Conservation (phyloP, 768 basidiomycete species). For the Suillus subaureus region DNA sequence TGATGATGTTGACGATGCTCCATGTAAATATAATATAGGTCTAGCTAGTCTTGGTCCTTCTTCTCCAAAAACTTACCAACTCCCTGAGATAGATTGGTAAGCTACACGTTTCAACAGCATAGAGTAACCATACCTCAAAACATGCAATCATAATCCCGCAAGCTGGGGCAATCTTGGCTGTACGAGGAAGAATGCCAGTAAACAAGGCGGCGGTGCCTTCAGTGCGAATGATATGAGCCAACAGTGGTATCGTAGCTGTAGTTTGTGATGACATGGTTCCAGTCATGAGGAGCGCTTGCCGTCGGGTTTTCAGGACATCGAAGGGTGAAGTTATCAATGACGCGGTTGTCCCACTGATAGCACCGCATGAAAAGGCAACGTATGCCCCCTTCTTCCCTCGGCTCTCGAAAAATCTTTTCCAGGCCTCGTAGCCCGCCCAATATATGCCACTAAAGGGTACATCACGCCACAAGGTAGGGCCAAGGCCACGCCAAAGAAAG, state of each 20-base stretch:
- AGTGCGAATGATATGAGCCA: slow-evolving; percentile 68
- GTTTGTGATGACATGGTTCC: slow-evolving; percentile 39
- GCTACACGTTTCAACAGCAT: slow-evolving; percentile 13
- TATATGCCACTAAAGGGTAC: slow-evolving; percentile 97
- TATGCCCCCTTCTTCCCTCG: slow-evolving; percentile 57
- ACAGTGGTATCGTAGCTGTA: slow-evolving; percentile 61
- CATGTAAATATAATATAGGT: slow-evolving; percentile 25
- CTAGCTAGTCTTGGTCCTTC: slow-evolving; percentile 27
- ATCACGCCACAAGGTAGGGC: slow-evolving; percentile 93
- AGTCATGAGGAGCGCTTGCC: slow-evolving; percentile 82
- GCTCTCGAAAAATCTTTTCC: slow-evolving; percentile 64
- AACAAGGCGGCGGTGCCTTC: slow-evolving; percentile 83
- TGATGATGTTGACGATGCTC: slow-evolving; percentile 4
- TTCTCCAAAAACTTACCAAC: slow-evolving; percentile 56
- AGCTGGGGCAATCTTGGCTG: slow-evolving; percentile 95
- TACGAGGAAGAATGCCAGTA: slow-evolving; percentile 83
- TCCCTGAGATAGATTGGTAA: slow-evolving; percentile 43
- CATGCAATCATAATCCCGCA: slow-evolving; percentile 99
- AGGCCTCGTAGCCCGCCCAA: slow-evolving; percentile 92
- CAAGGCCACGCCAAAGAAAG: slow-evolving; percentile 89
- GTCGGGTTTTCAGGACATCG: slow-evolving; percentile 93
- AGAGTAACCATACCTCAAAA: slow-evolving; percentile 68
- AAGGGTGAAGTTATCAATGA: slow-evolving; percentile 93
- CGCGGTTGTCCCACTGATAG: slow-evolving; percentile 82
- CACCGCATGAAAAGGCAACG: slow-evolving; percentile 88